phyloP scores from a whole-genome alignment of 331 rosid genomes.

The Acacia concinna region DNA sequence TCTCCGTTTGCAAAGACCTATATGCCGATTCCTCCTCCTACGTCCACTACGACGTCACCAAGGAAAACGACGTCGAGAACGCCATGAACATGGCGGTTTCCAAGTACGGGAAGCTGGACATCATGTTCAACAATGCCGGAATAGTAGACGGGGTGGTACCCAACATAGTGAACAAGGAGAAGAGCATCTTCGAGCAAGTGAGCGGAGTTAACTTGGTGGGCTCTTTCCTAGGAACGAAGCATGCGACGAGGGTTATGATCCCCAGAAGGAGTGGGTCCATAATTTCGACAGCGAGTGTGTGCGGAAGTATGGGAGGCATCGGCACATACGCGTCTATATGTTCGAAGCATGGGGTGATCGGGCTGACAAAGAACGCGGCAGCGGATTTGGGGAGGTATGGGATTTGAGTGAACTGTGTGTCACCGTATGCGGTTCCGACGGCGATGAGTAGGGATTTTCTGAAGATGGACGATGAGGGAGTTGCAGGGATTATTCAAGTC shows the following conservation, averaged over 20 bases:
- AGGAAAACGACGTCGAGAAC: background rate
- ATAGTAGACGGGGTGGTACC: background rate
- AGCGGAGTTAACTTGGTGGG: background rate
- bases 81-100: background rate
- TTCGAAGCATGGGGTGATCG: constrained; percentile 20
- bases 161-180: background rate
- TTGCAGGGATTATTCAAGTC: constrained; percentile 1
- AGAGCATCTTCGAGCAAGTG: background rate
- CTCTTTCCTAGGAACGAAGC: constrained; percentile 33
- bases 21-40: background rate
- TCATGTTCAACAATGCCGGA: background rate
- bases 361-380: constrained; percentile 4
- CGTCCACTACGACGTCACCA: background rate
- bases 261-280: constrained; percentile 35
- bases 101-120: background rate
- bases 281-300: constrained; percentile 27
- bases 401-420: constrained; percentile 18
- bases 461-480: constrained; percentile 9
- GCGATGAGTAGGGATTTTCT: background rate
- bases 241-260: constrained; percentile 50
- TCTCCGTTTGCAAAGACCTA: background rate
- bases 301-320: constrained; percentile 27
- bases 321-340: background rate
- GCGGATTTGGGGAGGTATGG: constrained; percentile 31
- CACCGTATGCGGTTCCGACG: constrained; percentile 24